Evolutionary conservation across 192 early-diverging fungal species (phyloP), one percentile per base, ranked within the genome.

Genomic region (Haplosporangium gracile): DNA sequence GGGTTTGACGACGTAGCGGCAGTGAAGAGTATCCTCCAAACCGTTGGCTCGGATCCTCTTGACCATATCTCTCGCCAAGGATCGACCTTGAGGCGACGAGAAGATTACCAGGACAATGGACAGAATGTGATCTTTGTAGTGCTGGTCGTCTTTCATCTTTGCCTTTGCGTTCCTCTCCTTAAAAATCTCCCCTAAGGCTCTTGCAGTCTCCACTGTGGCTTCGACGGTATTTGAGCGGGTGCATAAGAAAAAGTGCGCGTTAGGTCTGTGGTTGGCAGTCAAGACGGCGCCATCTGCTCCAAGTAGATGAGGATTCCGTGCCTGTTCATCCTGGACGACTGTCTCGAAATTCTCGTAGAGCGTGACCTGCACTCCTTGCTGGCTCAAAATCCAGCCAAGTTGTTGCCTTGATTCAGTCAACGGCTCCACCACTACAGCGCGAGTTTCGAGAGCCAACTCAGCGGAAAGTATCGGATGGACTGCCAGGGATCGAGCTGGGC

Each of bases 161-260:
- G 38, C 57, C 49, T 34, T 68, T 4, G 55, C 36, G 42, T 85
- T 85, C 34, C 74, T 39, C 57, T 76, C 70, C 45, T 77, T 76
- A 75, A 77, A 85, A 4, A 82, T 32, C 47, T 38, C 70, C 1
- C 77, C 80, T 1, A 89, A 72, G 15, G 72, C 78, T 55, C 78
- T 73, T 20, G 86, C 79, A 1, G 85, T 78, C 47, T 82, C 73
- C n/a, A 79, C 63, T 9, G 78, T 76, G 3, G 36, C 39, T 26
- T 85, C 82, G 4, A 47, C 53, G 29, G 73, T 89, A 16, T 42
- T 69, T 4, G 74, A 38, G 8, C 81, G 74, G 6, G 79, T 70
- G 32, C 76, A 82, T 34, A 89, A 80, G 72, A 89, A 89, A 53
- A 76, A 83, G 36, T 88, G 80, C 15, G 80, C 85, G 45, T 77